phyloP scores from a whole-genome alignment of 108 stramenopile species.

The Nannochloropsis salina region DNA sequence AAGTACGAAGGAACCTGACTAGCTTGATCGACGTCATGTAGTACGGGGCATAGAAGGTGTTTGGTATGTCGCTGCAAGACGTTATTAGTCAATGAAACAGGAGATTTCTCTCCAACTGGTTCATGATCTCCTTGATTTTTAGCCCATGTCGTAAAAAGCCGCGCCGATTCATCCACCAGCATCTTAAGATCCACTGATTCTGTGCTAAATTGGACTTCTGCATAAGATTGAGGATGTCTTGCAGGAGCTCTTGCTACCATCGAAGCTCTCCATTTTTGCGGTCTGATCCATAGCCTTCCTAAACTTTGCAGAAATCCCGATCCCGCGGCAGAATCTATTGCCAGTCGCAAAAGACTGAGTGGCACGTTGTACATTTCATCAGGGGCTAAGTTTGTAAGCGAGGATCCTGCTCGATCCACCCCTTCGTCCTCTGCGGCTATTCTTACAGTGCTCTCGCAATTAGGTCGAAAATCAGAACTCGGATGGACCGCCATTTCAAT shows the following conservation, averaged over 20 bases:
- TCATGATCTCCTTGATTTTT: not conserved
- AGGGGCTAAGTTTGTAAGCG: not conserved
- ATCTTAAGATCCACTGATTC: slow-evolving; percentile 68
- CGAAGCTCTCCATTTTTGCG: not conserved
- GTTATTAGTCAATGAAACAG: slow-evolving; percentile 6
- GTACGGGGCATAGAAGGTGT: slow-evolving; percentile 9
- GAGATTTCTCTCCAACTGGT: not conserved
- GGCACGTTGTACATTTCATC: not conserved
- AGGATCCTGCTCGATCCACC: not conserved
- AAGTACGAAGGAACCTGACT: not conserved
- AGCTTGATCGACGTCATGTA: not conserved
- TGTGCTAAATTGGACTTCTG: slow-evolving; percentile 53
- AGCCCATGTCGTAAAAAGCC: slow-evolving; percentile 56
- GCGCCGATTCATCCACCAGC: slow-evolving; percentile 67
- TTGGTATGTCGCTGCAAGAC: slow-evolving; percentile 18
- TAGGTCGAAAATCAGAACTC: slow-evolving; percentile 61
- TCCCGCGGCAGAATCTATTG: not conserved
- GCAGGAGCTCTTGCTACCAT: not conserved
- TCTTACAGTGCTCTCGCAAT: slow-evolving; percentile 69
- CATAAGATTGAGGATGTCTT: not conserved
- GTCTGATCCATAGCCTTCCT: not conserved
- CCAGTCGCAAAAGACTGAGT: not conserved
- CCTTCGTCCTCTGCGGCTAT: slow-evolving; percentile 48
- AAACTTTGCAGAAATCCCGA: not conserved
- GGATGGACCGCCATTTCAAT: slow-evolving; percentile 66